These are phyloP conservation scores for Alternaria gaisen DNA, from an alignment of 2,329 filamentous ascomycete species.

Conservation along the genomic window DNA sequence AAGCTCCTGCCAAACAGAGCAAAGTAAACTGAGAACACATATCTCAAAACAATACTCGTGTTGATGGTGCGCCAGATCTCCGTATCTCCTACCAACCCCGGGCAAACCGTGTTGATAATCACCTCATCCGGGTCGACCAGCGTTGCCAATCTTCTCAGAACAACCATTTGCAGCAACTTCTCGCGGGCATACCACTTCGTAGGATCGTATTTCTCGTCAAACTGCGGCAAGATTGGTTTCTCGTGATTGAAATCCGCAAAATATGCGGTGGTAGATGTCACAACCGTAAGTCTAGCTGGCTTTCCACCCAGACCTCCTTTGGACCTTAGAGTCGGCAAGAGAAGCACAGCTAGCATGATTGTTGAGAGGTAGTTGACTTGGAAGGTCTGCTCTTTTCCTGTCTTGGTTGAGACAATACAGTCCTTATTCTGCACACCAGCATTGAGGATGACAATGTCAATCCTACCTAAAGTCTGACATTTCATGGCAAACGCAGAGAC, in stretches of 20 bases:
- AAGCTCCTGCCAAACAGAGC: slow-evolving; percentile 39
- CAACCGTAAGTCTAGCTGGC: slow-evolving; percentile 8
- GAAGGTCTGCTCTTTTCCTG: slow-evolving; percentile 51
- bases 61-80: slow-evolving; percentile 9
- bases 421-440: slow-evolving; percentile 35
- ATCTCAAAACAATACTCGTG: neutral
- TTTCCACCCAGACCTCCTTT: slow-evolving; percentile 7
- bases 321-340: slow-evolving; percentile 49
- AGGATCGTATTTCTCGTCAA: slow-evolving; percentile 9
- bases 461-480: slow-evolving; percentile 15
- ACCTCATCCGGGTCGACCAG: slow-evolving; percentile 31
- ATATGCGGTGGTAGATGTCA: slow-evolving; percentile 8
- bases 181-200: slow-evolving; percentile 29
- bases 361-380: slow-evolving; percentile 67
- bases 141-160: slow-evolving; percentile 26
- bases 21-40: slow-evolving; percentile 37
- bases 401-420: slow-evolving; percentile 18
- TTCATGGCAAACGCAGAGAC: slow-evolving; percentile 31
- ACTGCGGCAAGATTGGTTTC: slow-evolving; percentile 6
- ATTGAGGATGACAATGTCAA: slow-evolving; percentile 49
- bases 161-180: slow-evolving; percentile 31
- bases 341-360: slow-evolving; percentile 59
- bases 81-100: slow-evolving; percentile 40
- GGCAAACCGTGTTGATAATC: slow-evolving; percentile 59
- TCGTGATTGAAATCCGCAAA: neutral